A percentile compares a stretch with the other conserved stretches of the same genome.
phyloP scores from a whole-genome alignment of 2,329 filamentous ascomycete species.

The Tolypocladium cylindrosporum region DNA sequence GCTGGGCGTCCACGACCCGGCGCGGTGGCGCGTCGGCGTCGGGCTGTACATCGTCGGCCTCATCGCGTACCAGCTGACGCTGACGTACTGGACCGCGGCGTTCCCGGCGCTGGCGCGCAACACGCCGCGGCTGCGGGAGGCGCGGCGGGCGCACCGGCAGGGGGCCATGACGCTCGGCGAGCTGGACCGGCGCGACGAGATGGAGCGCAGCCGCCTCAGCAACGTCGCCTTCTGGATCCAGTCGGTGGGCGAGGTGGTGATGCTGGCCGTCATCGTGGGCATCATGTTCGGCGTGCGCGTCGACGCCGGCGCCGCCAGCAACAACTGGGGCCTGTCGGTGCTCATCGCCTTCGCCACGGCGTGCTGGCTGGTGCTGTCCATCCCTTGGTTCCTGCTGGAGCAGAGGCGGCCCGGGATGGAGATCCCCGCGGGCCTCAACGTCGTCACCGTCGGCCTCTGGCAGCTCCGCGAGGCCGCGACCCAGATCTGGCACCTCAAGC shows the following conservation, averaged over 20 bases:
- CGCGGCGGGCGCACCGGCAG: conserved; percentile 17
- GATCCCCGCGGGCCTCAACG: conserved; percentile 28
- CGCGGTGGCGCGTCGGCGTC: conserved; percentile 49
- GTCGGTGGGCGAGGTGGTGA: conserved; percentile 50
- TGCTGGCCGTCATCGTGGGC: conserved; percentile 54
- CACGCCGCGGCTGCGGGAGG: conserved; percentile 20
- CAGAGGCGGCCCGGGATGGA: conserved; percentile 49
- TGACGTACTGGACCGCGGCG: conserved; percentile 61
- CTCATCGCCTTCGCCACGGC: conserved; percentile 56
- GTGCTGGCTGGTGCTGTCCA: conserved; percentile 51
- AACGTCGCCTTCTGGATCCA: conserved; percentile 57
- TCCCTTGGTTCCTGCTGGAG: conserved; percentile 59
- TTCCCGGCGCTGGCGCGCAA: conserved; percentile 29
- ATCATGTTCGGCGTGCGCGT: conserved; percentile 53
- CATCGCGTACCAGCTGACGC: conserved; percentile 55
- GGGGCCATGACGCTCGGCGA: conserved; percentile 46
- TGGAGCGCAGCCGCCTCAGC: conserved; percentile 53
- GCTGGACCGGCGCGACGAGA: conserved; percentile 49
- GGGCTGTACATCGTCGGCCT: conserved; percentile 58
- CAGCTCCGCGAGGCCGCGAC: conserved; percentile 47
- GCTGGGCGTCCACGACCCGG: conserved; percentile 51
- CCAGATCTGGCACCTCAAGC: conserved; percentile 55
- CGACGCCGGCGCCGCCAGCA: conserved; percentile 46
- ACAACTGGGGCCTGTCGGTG: conserved; percentile 57
- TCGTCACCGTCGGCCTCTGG: conserved; percentile 50